Conservation (phyloP, 805 yeast species). For the Candida vaughaniae region DNA sequence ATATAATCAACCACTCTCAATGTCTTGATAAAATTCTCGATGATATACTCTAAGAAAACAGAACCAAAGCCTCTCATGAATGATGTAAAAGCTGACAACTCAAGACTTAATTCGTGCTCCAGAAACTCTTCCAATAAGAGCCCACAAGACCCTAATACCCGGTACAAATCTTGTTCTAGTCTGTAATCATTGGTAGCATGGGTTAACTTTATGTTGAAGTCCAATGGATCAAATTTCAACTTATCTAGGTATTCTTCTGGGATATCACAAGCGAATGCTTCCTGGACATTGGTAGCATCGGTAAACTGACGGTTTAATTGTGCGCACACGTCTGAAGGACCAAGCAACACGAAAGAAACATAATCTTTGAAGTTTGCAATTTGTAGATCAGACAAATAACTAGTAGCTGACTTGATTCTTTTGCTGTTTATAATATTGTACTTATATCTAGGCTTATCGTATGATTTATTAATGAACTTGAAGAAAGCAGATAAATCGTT, state of each 20-base stretch:
- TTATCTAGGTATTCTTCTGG: constrained; percentile 22
- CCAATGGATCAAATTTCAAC: constrained; percentile 8
- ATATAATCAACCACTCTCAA: constrained; percentile 12
- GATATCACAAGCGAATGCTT: constrained; percentile 25
- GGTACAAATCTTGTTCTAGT: constrained; percentile 16
- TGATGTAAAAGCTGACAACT: constrained; percentile 54
- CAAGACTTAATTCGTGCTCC: constrained; percentile 20
- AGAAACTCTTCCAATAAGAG: constrained; percentile 6
- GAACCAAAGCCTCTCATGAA: constrained; percentile 43
- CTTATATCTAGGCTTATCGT: constrained; percentile 45
- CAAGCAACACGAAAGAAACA: constrained; percentile 25
- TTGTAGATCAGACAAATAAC: constrained; percentile 25
- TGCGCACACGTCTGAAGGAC: constrained; percentile 20
- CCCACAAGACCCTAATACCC: constrained; percentile 30
- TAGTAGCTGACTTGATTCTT: constrained; percentile 33
- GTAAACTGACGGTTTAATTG: constrained; percentile 10
- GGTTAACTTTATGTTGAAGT: constrained; percentile 13
- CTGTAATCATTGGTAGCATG: constrained; percentile 18
- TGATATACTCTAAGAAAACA: constrained; percentile 22
- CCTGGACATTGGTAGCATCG: constrained; percentile 19
- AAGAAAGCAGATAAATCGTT: constrained; percentile 5
- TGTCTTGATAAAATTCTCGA: constrained; percentile 14
- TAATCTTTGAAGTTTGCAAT: constrained; percentile 18
- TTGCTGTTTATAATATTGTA: constrained; percentile 41
- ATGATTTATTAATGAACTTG: constrained; percentile 48